Evolutionary conservation across 768 basidiomycete genomes (phyloP).

Genomic region (Suillus plorans): DNA sequence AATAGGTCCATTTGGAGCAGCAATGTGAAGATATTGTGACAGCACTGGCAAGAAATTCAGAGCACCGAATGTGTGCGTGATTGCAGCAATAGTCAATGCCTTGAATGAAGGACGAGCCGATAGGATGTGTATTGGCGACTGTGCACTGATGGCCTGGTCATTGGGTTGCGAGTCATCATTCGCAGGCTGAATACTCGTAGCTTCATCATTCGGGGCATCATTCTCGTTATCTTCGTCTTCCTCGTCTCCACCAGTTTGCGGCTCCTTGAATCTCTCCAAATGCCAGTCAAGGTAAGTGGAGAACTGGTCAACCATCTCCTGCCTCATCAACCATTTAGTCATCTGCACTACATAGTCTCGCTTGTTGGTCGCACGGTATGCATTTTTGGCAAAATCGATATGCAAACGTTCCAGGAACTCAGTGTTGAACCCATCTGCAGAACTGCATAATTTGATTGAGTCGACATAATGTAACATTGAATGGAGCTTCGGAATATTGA

Average conservation of each 20-base stretch:
- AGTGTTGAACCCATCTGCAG: too few relatives aligned
- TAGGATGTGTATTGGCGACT: background rate
- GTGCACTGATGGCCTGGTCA: background rate
- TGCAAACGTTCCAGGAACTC: too few relatives aligned
- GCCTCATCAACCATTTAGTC: constrained; percentile 8
- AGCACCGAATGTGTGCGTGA: too few relatives aligned
- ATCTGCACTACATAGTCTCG: constrained; percentile 8
- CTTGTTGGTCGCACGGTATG: background rate
- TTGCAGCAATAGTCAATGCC: background rate
- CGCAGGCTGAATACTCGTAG: background rate
- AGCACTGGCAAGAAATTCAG: too few relatives aligned
- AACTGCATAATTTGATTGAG: too few relatives aligned
- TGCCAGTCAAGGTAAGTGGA: constrained; percentile 27
- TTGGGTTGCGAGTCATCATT: background rate
- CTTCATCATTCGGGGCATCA: background rate
- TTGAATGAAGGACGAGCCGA: background rate
- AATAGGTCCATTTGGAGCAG: too few relatives aligned
- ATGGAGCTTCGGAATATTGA: too few relatives aligned
- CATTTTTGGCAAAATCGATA: too few relatives aligned
- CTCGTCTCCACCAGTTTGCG: background rate
- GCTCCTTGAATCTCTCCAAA: background rate
- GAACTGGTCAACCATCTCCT: constrained; percentile 23
- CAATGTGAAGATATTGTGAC: too few relatives aligned
- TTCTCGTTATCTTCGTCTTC: background rate
- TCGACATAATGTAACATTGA: too few relatives aligned